These are phyloP conservation scores for Penicillium thymicola DNA, from an alignment of 2,329 filamentous ascomycete species.

Conservation along the genomic window DNA sequence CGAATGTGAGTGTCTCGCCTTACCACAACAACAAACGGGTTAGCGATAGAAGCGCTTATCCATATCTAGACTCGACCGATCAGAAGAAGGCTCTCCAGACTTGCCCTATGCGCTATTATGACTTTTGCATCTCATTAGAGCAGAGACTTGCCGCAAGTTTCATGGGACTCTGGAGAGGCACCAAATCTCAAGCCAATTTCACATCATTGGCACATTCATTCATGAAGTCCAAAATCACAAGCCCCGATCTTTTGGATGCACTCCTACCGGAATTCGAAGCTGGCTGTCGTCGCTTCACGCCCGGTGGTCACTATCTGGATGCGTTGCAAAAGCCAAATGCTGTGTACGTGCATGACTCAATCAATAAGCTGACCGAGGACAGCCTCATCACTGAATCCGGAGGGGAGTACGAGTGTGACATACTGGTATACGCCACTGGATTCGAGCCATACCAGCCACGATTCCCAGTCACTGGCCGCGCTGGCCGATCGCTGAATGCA, in stretches of 20 bases:
- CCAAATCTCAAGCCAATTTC: conserved; percentile 3
- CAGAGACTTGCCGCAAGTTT: conserved; percentile 3
- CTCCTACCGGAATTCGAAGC: conserved; percentile 7
- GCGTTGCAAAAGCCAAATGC: conserved; percentile 6
- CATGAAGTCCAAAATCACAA: conserved; percentile 6
- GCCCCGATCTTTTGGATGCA: not conserved
- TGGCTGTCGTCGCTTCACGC: conserved; percentile 10
- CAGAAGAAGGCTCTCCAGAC: not conserved
- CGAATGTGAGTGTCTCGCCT: not conserved
- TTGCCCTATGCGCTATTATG: not conserved
- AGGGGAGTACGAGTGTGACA: not conserved
- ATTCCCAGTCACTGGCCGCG: conserved; percentile 3
- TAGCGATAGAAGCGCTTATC: not conserved
- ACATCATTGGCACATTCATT: conserved; percentile 2
- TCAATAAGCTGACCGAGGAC: conserved; percentile 1
- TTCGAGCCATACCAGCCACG: conserved; percentile 10
- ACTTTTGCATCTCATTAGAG: conserved; percentile 1
- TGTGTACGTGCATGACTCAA: conserved; percentile 2
- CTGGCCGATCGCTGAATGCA: not conserved
- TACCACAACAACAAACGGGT: not conserved
- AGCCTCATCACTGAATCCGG: conserved; percentile 2
- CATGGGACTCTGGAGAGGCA: conserved; percentile 5
- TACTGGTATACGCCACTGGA: conserved; percentile 6
- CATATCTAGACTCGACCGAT: not conserved
- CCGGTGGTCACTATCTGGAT: conserved; percentile 6